Evolutionary conservation across 2,329 filamentous ascomycete species (phyloP).

Genomic region (Aspergillus vadensis): DNA sequence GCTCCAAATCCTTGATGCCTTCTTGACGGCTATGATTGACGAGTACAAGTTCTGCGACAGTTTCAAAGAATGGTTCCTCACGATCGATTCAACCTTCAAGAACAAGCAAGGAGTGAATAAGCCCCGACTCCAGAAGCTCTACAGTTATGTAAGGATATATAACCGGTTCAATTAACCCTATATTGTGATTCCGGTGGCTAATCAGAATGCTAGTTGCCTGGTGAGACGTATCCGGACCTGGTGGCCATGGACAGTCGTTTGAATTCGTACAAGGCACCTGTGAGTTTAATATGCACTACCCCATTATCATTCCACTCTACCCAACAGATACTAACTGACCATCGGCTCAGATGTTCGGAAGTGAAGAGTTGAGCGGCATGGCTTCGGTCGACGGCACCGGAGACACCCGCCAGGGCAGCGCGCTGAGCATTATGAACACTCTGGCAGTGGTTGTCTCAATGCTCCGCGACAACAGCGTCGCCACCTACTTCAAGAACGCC

Average conservation of each 20-base stretch:
- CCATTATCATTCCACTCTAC: neutral
- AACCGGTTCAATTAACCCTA: neutral
- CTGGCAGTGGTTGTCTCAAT: neutral
- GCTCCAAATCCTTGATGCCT: constrained; percentile 1
- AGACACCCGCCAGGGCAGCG: neutral
- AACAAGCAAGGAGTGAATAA: neutral
- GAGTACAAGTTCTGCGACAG: constrained; percentile 1
- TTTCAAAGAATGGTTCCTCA: constrained; percentile 5
- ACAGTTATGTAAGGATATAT: neutral
- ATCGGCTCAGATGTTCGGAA: neutral
- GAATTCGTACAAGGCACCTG: neutral
- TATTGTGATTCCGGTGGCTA: neutral
- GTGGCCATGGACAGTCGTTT: neutral
- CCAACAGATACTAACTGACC: neutral
- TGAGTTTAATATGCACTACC: neutral
- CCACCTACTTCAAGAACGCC: neutral
- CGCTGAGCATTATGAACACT: constrained; percentile 6
- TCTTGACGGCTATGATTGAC: neutral
- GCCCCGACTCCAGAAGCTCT: constrained; percentile 1
- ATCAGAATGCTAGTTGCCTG: neutral
- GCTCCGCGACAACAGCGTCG: constrained; percentile 7
- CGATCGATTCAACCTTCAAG: neutral
- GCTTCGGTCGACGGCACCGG: neutral
- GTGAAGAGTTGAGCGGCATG: neutral
- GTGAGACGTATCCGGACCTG: neutral